These are phyloP conservation scores for Xylariaceae sp. DNA, from an alignment of 2,329 filamentous ascomycete genomes.

Conservation along the genomic window DNA sequence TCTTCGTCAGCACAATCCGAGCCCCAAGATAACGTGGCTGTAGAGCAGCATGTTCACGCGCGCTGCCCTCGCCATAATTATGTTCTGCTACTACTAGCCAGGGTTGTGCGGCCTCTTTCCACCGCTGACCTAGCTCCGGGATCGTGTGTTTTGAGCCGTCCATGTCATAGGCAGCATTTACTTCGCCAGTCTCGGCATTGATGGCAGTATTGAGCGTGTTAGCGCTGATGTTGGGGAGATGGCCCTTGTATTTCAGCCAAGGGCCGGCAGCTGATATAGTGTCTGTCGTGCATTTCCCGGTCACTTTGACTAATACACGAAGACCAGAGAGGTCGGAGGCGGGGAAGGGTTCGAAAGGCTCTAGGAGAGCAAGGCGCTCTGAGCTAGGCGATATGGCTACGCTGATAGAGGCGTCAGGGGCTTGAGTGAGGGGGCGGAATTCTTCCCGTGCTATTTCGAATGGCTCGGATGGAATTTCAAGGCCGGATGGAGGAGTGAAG, in stretches of 20 bases:
- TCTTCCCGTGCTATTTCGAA: slow-evolving; percentile 73
- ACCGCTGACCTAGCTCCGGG: slow-evolving; percentile 81
- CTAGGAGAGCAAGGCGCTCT: slow-evolving; percentile 84
- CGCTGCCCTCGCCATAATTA: slow-evolving; percentile 93
- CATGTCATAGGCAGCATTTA: slow-evolving; percentile 88
- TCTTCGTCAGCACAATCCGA: slow-evolving; percentile 81
- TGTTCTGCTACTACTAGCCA: slow-evolving; percentile 98
- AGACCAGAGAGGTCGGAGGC: slow-evolving; percentile 72
- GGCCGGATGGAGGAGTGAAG: slow-evolving; percentile 78
- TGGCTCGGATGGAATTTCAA: slow-evolving; percentile 60
- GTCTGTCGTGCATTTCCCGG: slow-evolving; percentile 97
- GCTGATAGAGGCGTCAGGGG: slow-evolving; percentile 69
- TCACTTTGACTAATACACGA: slow-evolving; percentile 91
- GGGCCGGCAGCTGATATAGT: slow-evolving; percentile 96
- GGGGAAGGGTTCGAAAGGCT: slow-evolving; percentile 88
- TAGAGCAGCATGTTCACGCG: slow-evolving; percentile 85
- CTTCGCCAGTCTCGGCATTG: slow-evolving; percentile 89
- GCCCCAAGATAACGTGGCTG: slow-evolving; percentile 91
- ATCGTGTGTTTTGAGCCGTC: slow-evolving; percentile 77
- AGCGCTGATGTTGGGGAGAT: slow-evolving; percentile 94
- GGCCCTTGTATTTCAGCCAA: slow-evolving; percentile 99
- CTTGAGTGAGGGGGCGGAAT: slow-evolving; percentile 71
- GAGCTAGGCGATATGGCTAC: slow-evolving; percentile 87
- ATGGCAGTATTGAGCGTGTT: slow-evolving; percentile 96
- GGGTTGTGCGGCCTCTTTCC: slow-evolving; percentile 73